Conservation (phyloP, 2,329 filamentous ascomycete genomes). For the Aspergillus japonicus region DNA sequence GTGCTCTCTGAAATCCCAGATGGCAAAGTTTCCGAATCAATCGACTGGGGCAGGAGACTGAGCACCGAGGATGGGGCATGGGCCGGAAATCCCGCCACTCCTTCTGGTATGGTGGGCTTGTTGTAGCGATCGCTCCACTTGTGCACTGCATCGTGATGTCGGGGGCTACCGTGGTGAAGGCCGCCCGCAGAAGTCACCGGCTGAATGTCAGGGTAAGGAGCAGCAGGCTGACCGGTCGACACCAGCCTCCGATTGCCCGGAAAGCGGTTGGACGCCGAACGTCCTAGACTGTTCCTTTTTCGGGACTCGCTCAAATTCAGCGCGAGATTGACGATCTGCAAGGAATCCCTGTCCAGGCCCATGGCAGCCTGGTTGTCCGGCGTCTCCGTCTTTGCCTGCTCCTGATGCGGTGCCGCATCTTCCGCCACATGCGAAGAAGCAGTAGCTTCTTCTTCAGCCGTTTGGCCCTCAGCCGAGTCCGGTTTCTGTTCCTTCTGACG, state of each 20-base stretch:
- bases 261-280: constrained; percentile 54
- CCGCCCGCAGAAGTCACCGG: constrained; percentile 16
- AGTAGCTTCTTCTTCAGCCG: constrained; percentile 10
- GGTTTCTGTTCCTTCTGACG: constrained; percentile 32
- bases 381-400: constrained; percentile 8
- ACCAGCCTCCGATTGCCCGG: constrained; percentile 36
- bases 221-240: constrained; percentile 24
- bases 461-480: constrained; percentile 9
- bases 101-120: constrained; percentile 12
- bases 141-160: constrained; percentile 25
- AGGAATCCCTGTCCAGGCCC: constrained; percentile 69
- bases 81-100: constrained; percentile 8
- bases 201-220: constrained; percentile 23
- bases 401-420: constrained; percentile 16
- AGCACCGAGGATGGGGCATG: constrained; percentile 23
- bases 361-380: constrained; percentile 20
- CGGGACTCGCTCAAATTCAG: constrained; percentile 78
- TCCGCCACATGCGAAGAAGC: constrained; percentile 14
- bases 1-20: constrained; percentile 73
- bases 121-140: constrained; percentile 25
- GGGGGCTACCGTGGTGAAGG: constrained; percentile 16
- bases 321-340: constrained; percentile 90
- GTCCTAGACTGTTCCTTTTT: constrained; percentile 60
- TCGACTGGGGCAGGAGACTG: constrained; percentile 30
- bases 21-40: constrained; percentile 35